Conservation (phyloP, 2,329 filamentous ascomycete genomes). For the Parastagonospora nodorum region DNA sequence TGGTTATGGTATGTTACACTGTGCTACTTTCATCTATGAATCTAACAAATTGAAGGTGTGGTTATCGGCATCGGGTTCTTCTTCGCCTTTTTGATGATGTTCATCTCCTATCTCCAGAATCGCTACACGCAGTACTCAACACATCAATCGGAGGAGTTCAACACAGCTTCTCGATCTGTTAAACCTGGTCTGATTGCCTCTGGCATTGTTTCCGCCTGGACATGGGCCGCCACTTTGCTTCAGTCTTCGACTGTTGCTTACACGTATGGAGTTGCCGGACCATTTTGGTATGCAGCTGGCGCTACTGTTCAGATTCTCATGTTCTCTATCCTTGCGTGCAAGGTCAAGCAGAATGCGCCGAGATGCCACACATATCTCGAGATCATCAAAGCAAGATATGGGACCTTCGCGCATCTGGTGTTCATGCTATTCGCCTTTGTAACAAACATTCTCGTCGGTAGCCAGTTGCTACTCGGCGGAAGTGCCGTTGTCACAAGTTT, state of each 20-base stretch:
- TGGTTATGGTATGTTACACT: constrained; percentile 52
- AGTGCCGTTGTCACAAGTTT: constrained; percentile 51
- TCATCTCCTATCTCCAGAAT: constrained; percentile 45
- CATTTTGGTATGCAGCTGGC: constrained; percentile 50
- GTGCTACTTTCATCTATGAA: no score
- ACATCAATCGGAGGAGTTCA: constrained; percentile 54
- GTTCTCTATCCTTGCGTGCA: constrained; percentile 51
- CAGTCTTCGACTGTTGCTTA: constrained; percentile 37
- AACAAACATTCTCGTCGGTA: constrained; percentile 53
- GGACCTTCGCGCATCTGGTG: constrained; percentile 43
- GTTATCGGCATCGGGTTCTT: constrained; percentile 56
- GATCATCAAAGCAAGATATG: constrained; percentile 50
- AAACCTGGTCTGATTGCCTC: constrained; percentile 55
- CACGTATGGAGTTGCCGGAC: constrained; percentile 36
- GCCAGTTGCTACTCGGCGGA: constrained; percentile 50
- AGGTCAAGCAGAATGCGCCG: constrained; percentile 50
- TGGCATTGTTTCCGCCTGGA: constrained; percentile 57
- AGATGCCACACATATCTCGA: constrained; percentile 50
- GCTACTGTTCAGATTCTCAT: constrained; percentile 52
- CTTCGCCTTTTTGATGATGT: constrained; percentile 43
- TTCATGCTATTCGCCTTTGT: constrained; percentile 50
- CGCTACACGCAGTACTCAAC: constrained; percentile 46
- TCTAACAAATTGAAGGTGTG: constrained; percentile 23
- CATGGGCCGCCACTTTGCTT: constrained; percentile 53
- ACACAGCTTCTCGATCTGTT: constrained; percentile 52